These are phyloP conservation scores for Fagopyrum esculentum DNA, from an alignment of 148 eudicot species.

Conservation along the genomic window DNA sequence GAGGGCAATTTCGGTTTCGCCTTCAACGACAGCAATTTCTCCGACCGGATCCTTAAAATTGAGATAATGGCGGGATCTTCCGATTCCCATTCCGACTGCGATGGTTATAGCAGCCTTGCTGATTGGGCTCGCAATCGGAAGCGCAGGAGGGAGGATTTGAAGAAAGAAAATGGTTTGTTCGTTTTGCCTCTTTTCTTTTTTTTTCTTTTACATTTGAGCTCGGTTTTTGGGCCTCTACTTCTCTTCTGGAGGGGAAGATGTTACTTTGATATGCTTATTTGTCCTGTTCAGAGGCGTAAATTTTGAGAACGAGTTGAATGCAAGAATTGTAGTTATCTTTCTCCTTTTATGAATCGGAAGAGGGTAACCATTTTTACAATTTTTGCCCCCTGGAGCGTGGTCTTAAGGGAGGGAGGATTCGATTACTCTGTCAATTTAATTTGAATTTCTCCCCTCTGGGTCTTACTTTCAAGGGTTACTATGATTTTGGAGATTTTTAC, in stretches of 20 bases:
- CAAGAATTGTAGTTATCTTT: background rate
- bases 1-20: constrained; percentile 51
- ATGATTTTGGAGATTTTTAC: background rate
- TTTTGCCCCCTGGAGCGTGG: background rate
- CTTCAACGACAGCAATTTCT: constrained; percentile 63
- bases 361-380: background rate
- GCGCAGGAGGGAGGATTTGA: constrained; percentile 54
- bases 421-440: background rate
- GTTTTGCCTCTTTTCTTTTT: background rate
- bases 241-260: background rate
- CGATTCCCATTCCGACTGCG: constrained; percentile 24
- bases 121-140: constrained; percentile 68
- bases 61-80: constrained; percentile 51
- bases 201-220: background rate
- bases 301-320: background rate
- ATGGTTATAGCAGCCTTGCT: constrained; percentile 23
- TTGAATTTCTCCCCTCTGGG: background rate
- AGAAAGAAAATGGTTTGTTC: constrained; percentile 33
- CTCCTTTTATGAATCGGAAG: background rate
- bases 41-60: constrained; percentile 55
- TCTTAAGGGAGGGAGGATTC: background rate
- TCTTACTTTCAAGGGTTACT: background rate
- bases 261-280: background rate
- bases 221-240: background rate
- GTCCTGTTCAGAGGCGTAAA: background rate